These are phyloP conservation scores for Colletotrichum tofieldiae DNA, from an alignment of 2,329 filamentous ascomycete species.

Conservation along the genomic window DNA sequence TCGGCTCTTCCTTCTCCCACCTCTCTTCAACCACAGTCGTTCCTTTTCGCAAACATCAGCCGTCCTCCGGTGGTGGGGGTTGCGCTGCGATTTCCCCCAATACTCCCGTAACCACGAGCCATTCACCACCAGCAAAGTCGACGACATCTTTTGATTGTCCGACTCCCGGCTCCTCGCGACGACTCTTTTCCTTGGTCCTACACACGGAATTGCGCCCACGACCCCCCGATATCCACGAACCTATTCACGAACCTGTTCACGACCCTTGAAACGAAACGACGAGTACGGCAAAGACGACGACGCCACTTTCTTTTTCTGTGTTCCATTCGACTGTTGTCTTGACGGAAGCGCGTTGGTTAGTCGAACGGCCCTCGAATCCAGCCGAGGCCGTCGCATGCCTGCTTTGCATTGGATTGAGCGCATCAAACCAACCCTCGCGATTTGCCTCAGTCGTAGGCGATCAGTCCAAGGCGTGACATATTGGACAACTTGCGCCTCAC, in stretches of 20 bases:
- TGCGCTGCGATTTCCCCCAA: constrained; percentile 38
- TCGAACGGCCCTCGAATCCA: constrained; percentile 23
- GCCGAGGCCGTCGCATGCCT: constrained; percentile 28
- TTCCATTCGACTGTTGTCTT: constrained; percentile 21
- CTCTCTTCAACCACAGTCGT: constrained; percentile 41
- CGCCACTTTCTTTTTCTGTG: constrained; percentile 21
- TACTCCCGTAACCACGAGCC: constrained; percentile 31
- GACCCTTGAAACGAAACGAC: constrained; percentile 32
- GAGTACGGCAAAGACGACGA: constrained; percentile 22
- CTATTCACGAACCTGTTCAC: constrained; percentile 30
- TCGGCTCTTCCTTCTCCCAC: constrained; percentile 39
- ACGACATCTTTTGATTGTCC: constrained; percentile 20
- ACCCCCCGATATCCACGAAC: constrained; percentile 28
- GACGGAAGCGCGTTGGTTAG: background rate
- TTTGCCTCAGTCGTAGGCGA: background rate
- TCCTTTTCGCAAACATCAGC: constrained; percentile 43
- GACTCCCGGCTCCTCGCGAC: constrained; percentile 14
- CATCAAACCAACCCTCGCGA: constrained; percentile 6
- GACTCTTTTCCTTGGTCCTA: constrained; percentile 33
- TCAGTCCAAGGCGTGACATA: background rate
- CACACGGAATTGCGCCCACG: constrained; percentile 20
- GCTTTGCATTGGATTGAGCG: constrained; percentile 15
- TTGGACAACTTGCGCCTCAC: background rate
- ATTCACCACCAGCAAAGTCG: constrained; percentile 29
- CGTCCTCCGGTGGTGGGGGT: constrained; percentile 43